Evolutionary conservation across 179 eudicot species (phyloP), one percentile per base, ranked within the genome.

Genomic region (Silene coronaria): DNA sequence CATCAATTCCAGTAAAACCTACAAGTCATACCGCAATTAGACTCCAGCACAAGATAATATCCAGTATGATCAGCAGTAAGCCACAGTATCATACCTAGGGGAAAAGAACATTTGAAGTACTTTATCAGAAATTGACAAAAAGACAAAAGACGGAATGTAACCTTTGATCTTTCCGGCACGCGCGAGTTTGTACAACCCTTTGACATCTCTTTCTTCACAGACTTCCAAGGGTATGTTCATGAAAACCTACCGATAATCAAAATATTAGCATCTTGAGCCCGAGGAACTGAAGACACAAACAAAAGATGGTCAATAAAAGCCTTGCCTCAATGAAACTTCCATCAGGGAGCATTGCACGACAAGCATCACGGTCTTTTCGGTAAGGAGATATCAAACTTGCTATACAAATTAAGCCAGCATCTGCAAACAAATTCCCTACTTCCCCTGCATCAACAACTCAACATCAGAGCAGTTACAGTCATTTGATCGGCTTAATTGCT

Each of bases 1-100:
- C 98, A 75, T 93, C 97, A 26, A 93, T 90, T 53, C 98, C 98
- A 69, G 98, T 93, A 87, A 93, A 93, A 76, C 97, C 98, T 93
- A 89, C 80, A 76, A 63, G 26, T 53, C 63, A 22, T 9, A 2
- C 17, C 48, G 48, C 19, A 14, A 13, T 7, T 64, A 28, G 16
- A 28, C 34, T 28, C 10, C 4, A 9, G 42, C 22, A 30, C 42
- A 30, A 6, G 14, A 78, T 63, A 12, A 28, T 28, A 14, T 65
- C 23, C 42, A 61, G 28, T 1, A 60, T n/a, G 62, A 21, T 58
- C 58, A 55, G 21, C 21, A 19, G 17, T 12, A 6, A 0, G 21
- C 4, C 4, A 64, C 8, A 32, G 34, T 27, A 27, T 26, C 36
- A 63, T 63, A 27, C 23, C 34, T 5, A 2, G 45, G 3, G 46